Percentiles rank a stretch among this genome's conserved stretches.
Conservation (phyloP, 495 filamentous ascomycete genomes). For the Aspergillus homomorphus region DNA sequence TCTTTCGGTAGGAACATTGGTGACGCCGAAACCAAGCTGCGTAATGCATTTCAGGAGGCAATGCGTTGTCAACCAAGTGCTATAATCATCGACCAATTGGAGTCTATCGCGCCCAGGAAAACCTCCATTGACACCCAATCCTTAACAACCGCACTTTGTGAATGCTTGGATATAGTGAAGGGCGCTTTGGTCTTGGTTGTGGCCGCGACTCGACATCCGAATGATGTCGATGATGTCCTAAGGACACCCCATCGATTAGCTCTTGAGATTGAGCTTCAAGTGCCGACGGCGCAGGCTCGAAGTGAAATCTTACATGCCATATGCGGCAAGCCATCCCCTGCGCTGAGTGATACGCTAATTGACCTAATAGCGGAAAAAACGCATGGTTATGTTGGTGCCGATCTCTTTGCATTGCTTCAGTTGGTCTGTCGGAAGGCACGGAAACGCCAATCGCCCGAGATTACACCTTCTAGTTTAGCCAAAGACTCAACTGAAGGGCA, state of each 20-base stretch:
- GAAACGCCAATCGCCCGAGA: constrained; percentile 23
- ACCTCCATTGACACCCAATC: constrained; percentile 38
- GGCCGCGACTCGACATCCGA: constrained; percentile 67
- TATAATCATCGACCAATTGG: constrained; percentile 78
- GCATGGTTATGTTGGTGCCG: constrained; percentile 67
- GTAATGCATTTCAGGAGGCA: constrained; percentile 70
- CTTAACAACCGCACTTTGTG: constrained; percentile 38
- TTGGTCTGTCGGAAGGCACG: constrained; percentile 43
- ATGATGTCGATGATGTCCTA: constrained; percentile 71
- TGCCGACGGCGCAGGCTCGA: constrained; percentile 70
- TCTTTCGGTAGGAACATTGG: constrained; percentile 44
- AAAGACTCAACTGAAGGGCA: constrained; percentile 6
- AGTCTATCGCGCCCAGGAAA: constrained; percentile 66
- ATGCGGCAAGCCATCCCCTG: constrained; percentile 30
- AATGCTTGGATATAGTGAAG: constrained; percentile 43
- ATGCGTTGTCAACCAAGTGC: constrained; percentile 70
- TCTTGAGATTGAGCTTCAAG: constrained; percentile 72
- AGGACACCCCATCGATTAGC: constrained; percentile 64
- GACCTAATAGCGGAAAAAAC: constrained; percentile 54
- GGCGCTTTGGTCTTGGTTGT: constrained; percentile 60
- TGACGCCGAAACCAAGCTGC: constrained; percentile 52
- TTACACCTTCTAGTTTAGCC: not conserved
- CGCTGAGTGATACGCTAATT: constrained; percentile 34
- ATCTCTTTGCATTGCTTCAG: constrained; percentile 53
- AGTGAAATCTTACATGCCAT: constrained; percentile 65